Evolutionary conservation across 805 yeast genomes (phyloP).

Genomic region (Candida insectorum): DNA sequence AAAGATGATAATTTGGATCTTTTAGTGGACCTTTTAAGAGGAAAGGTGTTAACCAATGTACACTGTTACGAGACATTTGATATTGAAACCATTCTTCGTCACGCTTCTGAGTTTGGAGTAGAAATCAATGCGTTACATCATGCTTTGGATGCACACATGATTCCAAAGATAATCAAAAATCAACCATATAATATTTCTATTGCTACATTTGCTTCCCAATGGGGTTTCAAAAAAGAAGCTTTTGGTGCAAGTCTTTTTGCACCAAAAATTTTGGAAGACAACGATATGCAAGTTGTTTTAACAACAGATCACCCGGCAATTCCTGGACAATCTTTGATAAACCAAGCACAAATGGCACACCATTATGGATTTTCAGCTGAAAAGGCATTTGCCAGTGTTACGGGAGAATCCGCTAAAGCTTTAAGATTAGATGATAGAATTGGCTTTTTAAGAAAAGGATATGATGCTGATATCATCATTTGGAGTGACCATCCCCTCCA

Average conservation of each 20-base stretch:
- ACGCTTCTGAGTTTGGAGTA: constrained; percentile 7
- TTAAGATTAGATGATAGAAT: constrained; percentile 3
- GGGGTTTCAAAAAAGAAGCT: constrained; percentile 9
- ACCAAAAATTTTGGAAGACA: constrained; percentile 4
- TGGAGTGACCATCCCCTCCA: constrained; percentile 8
- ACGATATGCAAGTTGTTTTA: constrained; percentile 3
- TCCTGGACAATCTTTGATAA: constrained; percentile 4
- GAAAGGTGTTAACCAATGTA: constrained; percentile 5
- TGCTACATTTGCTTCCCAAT: constrained; percentile 7
- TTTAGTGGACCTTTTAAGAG: constrained; percentile 5
- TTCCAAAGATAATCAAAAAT: constrained; percentile 6
- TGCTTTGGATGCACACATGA: constrained; percentile 6
- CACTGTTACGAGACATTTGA: constrained; percentile 9
- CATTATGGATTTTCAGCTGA: constrained; percentile 4
- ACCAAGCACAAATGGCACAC: constrained; percentile 8
- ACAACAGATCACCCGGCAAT: constrained; percentile 8
- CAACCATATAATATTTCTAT: constrained; percentile 6
- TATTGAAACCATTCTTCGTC: constrained; percentile 7
- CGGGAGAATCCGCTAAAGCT: constrained; percentile 6
- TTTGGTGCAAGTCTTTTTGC: constrained; percentile 4
- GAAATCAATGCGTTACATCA: constrained; percentile 8
- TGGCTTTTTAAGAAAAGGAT: constrained; percentile 5
- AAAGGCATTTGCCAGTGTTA: constrained; percentile 6
- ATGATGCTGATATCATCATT: constrained; percentile 7
- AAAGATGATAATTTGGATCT: constrained; percentile 4